Conservation (phyloP, 202 grass and related monocot genomes). For the Miscanthus sacchariflorus region DNA sequence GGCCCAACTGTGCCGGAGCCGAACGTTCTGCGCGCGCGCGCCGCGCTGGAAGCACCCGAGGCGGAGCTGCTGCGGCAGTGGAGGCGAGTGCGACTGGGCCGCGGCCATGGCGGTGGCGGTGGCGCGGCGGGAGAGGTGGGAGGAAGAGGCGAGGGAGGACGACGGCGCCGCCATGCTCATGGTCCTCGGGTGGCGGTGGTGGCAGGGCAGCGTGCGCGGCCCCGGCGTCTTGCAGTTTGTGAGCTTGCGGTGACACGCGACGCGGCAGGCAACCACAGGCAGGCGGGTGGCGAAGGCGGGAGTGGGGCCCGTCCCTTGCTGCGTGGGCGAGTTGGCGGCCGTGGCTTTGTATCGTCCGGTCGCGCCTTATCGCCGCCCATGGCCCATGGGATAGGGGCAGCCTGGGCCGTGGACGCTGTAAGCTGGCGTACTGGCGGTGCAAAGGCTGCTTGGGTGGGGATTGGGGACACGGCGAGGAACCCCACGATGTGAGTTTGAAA, state of each 20-base stretch:
- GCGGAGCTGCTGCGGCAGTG: not conserved
- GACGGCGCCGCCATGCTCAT: constrained; percentile 48
- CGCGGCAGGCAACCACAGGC: not conserved
- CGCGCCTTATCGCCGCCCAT: constrained; percentile 40
- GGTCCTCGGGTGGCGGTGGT: not conserved
- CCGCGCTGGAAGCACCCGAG: not conserved
- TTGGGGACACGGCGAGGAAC: not conserved
- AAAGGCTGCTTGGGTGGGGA: not conserved
- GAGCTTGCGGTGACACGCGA: not conserved
- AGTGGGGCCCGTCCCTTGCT: too few species aligned
- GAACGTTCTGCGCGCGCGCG: not conserved
- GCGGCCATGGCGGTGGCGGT: constrained; percentile 7
- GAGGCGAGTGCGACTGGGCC: not conserved
- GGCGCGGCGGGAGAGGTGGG: constrained; percentile 23
- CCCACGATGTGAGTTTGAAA: not conserved
- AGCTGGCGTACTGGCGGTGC: constrained; percentile 1
- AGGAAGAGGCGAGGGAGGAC: constrained; percentile 46
- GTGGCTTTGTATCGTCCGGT: constrained; percentile 48
- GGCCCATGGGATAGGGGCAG: not conserved
- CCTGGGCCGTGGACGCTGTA: constrained; percentile 2
- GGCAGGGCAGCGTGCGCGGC: constrained; percentile 15
- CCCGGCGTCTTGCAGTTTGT: not conserved
- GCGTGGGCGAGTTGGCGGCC: constrained; percentile 20
- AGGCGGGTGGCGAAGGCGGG: not conserved
- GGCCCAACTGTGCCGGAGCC: not conserved